Evolutionary conservation across 176 grass and related monocot species (phyloP).

Genomic region (Lolium perenne): DNA sequence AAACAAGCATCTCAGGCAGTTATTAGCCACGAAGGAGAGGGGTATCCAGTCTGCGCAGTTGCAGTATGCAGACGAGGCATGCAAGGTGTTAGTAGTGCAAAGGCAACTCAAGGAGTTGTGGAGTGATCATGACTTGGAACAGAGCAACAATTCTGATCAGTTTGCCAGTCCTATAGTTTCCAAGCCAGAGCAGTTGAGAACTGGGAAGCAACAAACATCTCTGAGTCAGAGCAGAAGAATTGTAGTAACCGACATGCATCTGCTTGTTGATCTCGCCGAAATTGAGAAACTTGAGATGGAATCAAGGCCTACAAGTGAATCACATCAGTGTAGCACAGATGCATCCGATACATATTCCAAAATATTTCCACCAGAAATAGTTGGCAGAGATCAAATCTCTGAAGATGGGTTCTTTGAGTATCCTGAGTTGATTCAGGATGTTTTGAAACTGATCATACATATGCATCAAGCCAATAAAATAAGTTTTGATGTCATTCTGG

Average conservation of each 20-base stretch:
- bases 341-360: conserved; percentile 20
- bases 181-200: conserved; percentile 50
- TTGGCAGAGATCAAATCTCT: conserved; percentile 20
- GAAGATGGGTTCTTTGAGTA: conserved; percentile 42
- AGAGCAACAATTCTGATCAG: conserved; percentile 47
- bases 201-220: conserved; percentile 38
- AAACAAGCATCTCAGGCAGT: conserved; percentile 65
- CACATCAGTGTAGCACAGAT: conserved; percentile 9
- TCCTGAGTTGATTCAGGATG: conserved; percentile 60
- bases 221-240: conserved; percentile 37
- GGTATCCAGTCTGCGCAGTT: conserved; percentile 40
- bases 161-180: conserved; percentile 49
- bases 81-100: conserved; percentile 48
- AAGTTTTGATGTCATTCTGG: conserved; percentile 52
- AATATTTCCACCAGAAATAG: conserved; percentile 7
- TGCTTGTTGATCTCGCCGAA: conserved; percentile 52
- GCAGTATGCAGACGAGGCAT: conserved; percentile 43
- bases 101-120: conserved; percentile 37
- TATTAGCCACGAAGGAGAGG: conserved; percentile 53
- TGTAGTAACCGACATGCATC: conserved; percentile 43
- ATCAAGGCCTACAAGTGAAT: conserved; percentile 36
- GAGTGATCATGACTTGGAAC: conserved; percentile 15
- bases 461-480: conserved; percentile 62
- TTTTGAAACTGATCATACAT: conserved; percentile 61
- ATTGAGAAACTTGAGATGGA: conserved; percentile 46